Percentiles rank a stretch among this genome's conserved stretches.
phyloP scores from a whole-genome alignment of 2,329 filamentous ascomycete species.

The Epicoccum sorghinum region DNA sequence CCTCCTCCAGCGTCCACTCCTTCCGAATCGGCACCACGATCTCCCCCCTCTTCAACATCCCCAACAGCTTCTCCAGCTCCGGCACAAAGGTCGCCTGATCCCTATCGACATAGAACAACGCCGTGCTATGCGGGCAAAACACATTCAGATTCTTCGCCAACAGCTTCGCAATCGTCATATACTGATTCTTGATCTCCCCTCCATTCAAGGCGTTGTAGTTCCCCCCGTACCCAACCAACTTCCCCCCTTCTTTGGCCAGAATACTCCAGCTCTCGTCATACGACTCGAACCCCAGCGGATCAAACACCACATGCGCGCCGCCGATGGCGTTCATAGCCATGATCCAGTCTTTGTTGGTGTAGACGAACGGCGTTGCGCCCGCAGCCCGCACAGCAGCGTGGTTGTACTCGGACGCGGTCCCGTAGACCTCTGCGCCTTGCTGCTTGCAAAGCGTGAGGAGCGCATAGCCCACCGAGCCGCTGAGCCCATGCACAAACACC shows the following conservation, averaged over 20 bases:
- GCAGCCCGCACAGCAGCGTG: conserved; percentile 49
- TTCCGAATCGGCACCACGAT: conserved; percentile 38
- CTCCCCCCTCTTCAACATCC: conserved; percentile 24
- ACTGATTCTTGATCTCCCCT: conserved; percentile 23
- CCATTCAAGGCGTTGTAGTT: conserved; percentile 33
- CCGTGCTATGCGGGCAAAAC: conserved; percentile 32
- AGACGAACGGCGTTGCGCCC: conserved; percentile 55
- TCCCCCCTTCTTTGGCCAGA: conserved; percentile 46
- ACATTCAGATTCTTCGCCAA: conserved; percentile 31
- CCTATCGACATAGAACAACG: conserved; percentile 36
- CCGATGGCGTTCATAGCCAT: conserved; percentile 52
- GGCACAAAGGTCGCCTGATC: conserved; percentile 34
- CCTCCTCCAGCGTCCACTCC: conserved; percentile 32
- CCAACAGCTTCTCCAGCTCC: conserved; percentile 30
- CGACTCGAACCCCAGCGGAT: conserved; percentile 58
- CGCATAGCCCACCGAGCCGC: conserved; percentile 57
- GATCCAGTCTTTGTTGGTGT: conserved; percentile 59
- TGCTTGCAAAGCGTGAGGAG: conserved; percentile 51
- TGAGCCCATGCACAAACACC: conserved; percentile 60
- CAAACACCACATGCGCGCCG: conserved; percentile 57
- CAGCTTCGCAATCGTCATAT: conserved; percentile 29
- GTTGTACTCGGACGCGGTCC: conserved; percentile 56
- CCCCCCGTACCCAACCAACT: conserved; percentile 39
- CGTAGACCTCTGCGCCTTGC: conserved; percentile 56
- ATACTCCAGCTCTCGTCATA: conserved; percentile 59